These are phyloP conservation scores for Blastomyces gilchristii DNA, from an alignment of 2,329 filamentous ascomycete species.

Conservation along the genomic window DNA sequence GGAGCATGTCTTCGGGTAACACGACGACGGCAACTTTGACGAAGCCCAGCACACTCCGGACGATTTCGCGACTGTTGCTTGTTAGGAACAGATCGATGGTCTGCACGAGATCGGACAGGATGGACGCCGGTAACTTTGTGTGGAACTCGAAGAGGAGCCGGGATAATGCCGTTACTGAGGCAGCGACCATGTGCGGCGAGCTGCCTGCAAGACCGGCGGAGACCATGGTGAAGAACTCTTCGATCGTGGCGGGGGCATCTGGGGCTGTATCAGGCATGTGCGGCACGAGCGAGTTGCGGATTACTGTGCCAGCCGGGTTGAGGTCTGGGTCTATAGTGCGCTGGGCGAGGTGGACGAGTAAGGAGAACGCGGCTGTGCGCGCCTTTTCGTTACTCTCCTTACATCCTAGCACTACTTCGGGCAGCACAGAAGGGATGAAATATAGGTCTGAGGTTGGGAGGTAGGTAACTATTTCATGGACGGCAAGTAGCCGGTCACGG, in stretches of 20 bases:
- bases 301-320: constrained; percentile 52
- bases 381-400: constrained; percentile 98
- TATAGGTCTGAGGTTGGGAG: constrained; percentile 70
- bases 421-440: constrained; percentile 84
- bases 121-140: constrained; percentile 54
- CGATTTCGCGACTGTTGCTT: constrained; percentile 93
- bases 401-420: constrained; percentile 89
- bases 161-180: constrained; percentile 88
- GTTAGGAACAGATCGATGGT: constrained; percentile 95
- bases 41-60: constrained; percentile 87
- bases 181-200: constrained; percentile 94
- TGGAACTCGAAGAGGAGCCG: constrained; percentile 92
- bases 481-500: constrained; percentile 73
- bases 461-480: constrained; percentile 68
- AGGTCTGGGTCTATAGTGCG: constrained; percentile 59
- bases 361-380: constrained; percentile 75
- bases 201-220: constrained; percentile 86
- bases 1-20: constrained; percentile 67
- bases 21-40: constrained; percentile 92
- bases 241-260: constrained; percentile 66
- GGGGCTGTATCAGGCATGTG: constrained; percentile 77
- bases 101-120: constrained; percentile 74
- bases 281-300: constrained; percentile 76
- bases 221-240: constrained; percentile 98
- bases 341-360: constrained; percentile 79